phyloP scores from a whole-genome alignment of 1,284 basidiomycete species.

The Cryptococcus depauperatus region DNA sequence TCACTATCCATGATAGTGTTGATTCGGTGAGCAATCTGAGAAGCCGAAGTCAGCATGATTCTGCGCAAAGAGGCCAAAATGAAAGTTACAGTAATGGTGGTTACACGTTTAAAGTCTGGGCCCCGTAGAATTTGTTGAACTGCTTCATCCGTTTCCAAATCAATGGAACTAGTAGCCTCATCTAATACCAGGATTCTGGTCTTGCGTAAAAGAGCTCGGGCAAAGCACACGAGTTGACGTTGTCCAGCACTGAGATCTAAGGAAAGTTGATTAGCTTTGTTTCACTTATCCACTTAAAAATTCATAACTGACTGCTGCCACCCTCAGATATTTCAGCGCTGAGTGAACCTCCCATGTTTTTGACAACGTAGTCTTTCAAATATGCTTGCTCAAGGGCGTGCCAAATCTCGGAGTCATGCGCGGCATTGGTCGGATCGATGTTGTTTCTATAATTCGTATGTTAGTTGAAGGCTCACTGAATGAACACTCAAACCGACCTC shows the following conservation, averaged over 20 bases:
- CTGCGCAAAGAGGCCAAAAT: too few relatives aligned
- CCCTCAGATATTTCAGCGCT: conserved; percentile 72
- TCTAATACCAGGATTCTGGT: conserved; percentile 83
- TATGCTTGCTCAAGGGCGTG: conserved; percentile 63
- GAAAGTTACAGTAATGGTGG: conserved; percentile 62
- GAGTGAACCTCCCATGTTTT: conserved; percentile 60
- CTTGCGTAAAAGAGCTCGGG: conserved; percentile 66
- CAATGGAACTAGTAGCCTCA: conserved; percentile 59
- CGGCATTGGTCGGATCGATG: conserved; percentile 44
- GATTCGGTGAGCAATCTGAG: conserved; percentile 64
- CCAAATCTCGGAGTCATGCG: conserved; percentile 76
- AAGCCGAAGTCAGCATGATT: too few relatives aligned
- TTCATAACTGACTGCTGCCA: conserved; percentile 50
- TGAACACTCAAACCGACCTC: conserved; percentile 53
- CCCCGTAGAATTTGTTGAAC: conserved; percentile 43
- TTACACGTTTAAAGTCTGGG: conserved; percentile 51
- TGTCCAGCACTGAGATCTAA: conserved; percentile 73
- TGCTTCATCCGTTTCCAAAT: conserved; percentile 79
- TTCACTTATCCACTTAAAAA: not conserved
- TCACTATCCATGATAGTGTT: conserved; percentile 87
- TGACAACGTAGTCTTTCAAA: conserved; percentile 54
- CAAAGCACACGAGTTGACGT: conserved; percentile 73
- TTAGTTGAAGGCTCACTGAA: not conserved
- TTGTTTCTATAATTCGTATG: conserved; percentile 19
- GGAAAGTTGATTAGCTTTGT: not conserved